phyloP scores from a whole-genome alignment of 441 rosid species.

The Viola pubescens region DNA sequence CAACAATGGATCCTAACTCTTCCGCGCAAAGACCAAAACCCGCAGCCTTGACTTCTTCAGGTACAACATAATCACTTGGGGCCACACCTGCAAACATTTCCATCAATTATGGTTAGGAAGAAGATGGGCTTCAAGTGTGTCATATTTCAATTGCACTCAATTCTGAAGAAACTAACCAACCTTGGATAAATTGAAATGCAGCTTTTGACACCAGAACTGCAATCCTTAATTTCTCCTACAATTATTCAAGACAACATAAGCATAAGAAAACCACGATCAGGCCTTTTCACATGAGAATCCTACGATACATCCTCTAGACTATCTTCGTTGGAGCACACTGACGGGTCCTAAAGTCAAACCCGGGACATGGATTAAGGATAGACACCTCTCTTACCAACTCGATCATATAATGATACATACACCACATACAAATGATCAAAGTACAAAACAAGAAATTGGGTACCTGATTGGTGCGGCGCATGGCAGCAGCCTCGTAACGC shows the following conservation, averaged over 20 bases:
- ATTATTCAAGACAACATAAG: conserved; percentile 9
- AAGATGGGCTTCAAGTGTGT: not conserved
- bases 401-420: too few relatives aligned
- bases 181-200: conserved; percentile 69
- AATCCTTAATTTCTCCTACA: conserved; percentile 70
- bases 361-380: not conserved
- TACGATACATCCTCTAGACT: not conserved
- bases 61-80: conserved; percentile 65
- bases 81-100: conserved; percentile 40
- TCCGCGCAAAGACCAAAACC: conserved; percentile 78
- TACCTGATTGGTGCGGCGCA: conserved; percentile 83
- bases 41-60: conserved; percentile 62
- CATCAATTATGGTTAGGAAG: not conserved
- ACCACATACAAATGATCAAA: not conserved
- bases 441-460: not conserved
- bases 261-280: not conserved
- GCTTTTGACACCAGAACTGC: conserved; percentile 91
- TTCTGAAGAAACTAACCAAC: conserved; percentile 24
- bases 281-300: not conserved
- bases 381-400: too few relatives aligned
- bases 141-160: too few relatives aligned
- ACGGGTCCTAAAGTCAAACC: not conserved
- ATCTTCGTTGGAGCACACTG: not conserved
- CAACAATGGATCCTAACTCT: conserved; percentile 73
- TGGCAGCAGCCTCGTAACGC: conserved; percentile 52